Conservation (phyloP, 1,284 basidiomycete genomes). For the Puccinia hordei region DNA sequence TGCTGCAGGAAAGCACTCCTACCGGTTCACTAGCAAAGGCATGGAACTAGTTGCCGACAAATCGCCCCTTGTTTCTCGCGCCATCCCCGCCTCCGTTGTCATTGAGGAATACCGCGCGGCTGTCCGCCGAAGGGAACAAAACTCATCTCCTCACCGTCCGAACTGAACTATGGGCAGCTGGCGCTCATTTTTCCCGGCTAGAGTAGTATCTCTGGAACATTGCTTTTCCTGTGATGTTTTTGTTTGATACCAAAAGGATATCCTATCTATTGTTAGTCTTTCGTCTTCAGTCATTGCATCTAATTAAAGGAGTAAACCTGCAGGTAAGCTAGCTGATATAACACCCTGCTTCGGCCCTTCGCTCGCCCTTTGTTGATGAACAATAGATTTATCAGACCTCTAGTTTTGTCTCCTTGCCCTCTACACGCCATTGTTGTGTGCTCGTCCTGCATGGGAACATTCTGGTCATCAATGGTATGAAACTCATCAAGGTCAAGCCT, state of each 20-base stretch:
- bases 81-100: not conserved
- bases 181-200: not conserved
- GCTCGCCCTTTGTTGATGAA: no score
- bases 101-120: slow-evolving; percentile 9
- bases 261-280: not conserved
- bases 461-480: no score
- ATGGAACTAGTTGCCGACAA: slow-evolving; percentile 23
- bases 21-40: slow-evolving; percentile 10
- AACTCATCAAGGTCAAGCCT: no score
- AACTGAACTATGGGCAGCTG: not conserved
- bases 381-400: no score
- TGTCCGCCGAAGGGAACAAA: not conserved
- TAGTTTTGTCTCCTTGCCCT: no score
- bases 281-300: not conserved
- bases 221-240: no score
- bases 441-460: no score
- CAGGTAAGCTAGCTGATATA: not conserved
- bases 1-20: slow-evolving; percentile 1
- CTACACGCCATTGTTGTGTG: no score
- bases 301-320: not conserved
- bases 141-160: slow-evolving; percentile 5
- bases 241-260: no score
- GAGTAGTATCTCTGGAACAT: no score
- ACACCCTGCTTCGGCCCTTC: not conserved
- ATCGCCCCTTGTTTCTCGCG: not conserved